Evolutionary conservation across 441 rosid species (phyloP), one percentile per base, ranked within the genome.

Genomic region (Euphorbia corollata): DNA sequence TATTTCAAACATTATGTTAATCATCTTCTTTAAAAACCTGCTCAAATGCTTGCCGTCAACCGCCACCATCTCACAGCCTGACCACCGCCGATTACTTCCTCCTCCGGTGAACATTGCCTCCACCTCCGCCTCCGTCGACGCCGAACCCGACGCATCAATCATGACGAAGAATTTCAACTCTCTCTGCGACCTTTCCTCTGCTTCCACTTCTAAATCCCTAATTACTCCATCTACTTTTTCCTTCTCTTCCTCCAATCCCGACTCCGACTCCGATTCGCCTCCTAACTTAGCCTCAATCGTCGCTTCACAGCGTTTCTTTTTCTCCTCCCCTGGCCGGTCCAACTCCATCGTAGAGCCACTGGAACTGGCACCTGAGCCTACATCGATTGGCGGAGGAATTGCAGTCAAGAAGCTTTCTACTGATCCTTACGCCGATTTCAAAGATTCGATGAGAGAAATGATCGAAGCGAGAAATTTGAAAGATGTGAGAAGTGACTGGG

Each of bases 231-330:
- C 82, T 69, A 58, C 80, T 50, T 56, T 68, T 55, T 73, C 71
- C 71, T 74, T 73, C 39, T 51, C 75, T 39, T 77, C 84, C 51
- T 73, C 84, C 2, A 76, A 74, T 45, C 74, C 83, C 50, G 84
- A 77, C 66, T 67, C 83, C 61, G 69, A 80, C 73, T 19, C 79
- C 63, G 77, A 73, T 67, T 74, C 86, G 0, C 76, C 71, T 0
- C 78, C 81, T 2, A 96, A 92, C 76, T 78, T 92, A 60, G 80
- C 92, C 69, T 65, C 92, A 66, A 66, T 83, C 45, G 78, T 82
- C n/a, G 92, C 98, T 69, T 87, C 98, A 22, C 91, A 79, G 41
- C 94, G 98, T 67, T 87, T 92, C 84, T 92, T 92, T 76, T 83
- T 85, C 87, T 88, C 98, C 71, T 88, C 94, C 8, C 98, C 98